phyloP scores from a whole-genome alignment of 352 stramenopile species.

The Pythium brachiatum region DNA sequence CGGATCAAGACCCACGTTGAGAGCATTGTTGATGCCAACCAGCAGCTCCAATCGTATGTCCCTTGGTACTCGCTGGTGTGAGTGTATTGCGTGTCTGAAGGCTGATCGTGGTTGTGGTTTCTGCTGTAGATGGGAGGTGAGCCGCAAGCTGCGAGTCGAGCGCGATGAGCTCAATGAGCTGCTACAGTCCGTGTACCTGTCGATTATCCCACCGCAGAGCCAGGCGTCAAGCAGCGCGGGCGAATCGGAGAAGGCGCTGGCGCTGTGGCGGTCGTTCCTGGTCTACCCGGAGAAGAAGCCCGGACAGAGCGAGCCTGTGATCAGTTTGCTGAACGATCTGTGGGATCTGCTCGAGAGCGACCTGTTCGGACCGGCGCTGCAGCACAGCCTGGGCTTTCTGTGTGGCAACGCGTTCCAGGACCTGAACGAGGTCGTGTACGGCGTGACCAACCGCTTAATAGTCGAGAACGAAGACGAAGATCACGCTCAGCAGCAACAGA shows the following conservation, averaged over 20 bases:
- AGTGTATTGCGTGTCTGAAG: background rate
- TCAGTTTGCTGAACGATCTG: constrained; percentile 77
- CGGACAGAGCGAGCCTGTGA: constrained; percentile 67
- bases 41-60: constrained; percentile 48
- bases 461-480: constrained; percentile 31
- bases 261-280: constrained; percentile 62
- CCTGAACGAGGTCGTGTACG: constrained; percentile 73
- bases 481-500: constrained; percentile 21
- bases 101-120: background rate
- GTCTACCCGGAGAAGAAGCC: constrained; percentile 74
- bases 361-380: constrained; percentile 64
- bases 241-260: constrained; percentile 33
- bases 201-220: constrained; percentile 40
- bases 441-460: constrained; percentile 26
- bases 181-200: constrained; percentile 63
- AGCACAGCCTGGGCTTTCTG: constrained; percentile 71
- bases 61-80: background rate
- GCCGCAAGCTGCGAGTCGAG: constrained; percentile 58
- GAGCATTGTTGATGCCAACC: constrained; percentile 40
- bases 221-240: constrained; percentile 17
- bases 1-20: constrained; percentile 69
- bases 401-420: constrained; percentile 82
- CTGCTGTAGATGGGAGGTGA: constrained; percentile 55
- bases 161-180: constrained; percentile 74
- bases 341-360: constrained; percentile 83